Conservation (phyloP, 2,329 filamentous ascomycete genomes). For the Byssochlamys sp. region DNA sequence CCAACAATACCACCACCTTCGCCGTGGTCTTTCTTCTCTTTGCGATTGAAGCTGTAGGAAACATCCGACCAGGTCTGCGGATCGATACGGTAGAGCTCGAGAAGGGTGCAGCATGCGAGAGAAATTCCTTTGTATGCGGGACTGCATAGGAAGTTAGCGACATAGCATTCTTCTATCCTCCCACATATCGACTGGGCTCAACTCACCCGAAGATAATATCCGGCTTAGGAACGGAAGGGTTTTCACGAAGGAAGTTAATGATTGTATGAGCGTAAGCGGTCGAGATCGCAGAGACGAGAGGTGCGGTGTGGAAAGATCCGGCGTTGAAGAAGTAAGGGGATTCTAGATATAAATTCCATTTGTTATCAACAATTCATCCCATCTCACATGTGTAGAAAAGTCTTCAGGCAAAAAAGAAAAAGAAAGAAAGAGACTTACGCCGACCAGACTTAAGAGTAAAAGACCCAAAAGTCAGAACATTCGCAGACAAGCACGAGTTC, state of each 20-base stretch:
- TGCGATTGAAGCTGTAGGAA: background rate
- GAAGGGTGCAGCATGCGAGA: background rate
- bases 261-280: background rate
- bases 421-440: background rate
- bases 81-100: background rate
- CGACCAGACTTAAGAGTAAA: conserved; percentile 5
- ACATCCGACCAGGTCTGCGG: background rate
- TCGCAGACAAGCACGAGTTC: conserved; percentile 12
- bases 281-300: background rate
- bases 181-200: background rate
- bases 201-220: background rate
- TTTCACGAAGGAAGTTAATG: background rate
- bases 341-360: background rate
- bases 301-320: background rate
- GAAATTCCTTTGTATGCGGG: background rate
- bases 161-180: background rate
- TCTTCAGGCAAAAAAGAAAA: background rate
- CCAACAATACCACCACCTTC: conserved; percentile 1
- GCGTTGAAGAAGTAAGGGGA: background rate
- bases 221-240: background rate
- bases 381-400: background rate
- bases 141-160: background rate
- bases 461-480: conserved; percentile 15
- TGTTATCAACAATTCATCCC: background rate
- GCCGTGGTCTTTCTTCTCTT: background rate